Evolutionary conservation across 257 asterid species (phyloP), one percentile per base, ranked within the genome.

Genomic region (Thymus quinquecostatus): DNA sequence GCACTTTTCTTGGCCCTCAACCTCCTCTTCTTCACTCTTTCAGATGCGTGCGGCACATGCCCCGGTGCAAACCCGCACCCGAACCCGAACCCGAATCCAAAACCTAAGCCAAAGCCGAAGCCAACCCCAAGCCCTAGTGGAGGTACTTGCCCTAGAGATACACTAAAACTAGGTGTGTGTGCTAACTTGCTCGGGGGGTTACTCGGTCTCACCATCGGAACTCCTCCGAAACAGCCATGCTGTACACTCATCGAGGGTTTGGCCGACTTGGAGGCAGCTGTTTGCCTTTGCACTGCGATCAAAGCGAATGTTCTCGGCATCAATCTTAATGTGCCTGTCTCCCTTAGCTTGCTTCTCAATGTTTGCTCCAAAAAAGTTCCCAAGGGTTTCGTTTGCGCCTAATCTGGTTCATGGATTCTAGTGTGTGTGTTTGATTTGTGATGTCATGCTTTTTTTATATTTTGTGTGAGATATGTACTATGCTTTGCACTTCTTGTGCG

Each of bases 81-180:
- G 21, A 0, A 21, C 21, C 21, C 21, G 21, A 21, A 21, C 21
- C 34, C 75, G 13, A 54, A 54, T 21, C 59, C 59, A 21, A 56
- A 56, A 21, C 21, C 21, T 21, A 21, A 21, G 38, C 61, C 80
- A 1, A 69, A 55, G 21, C 78, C 72, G 0, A 55, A 45, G 38
- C 77, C 77, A 1, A 21, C 10, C 3, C 47, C 47, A 34, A 59
- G 56, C 6, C 72, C 50, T 48, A 36, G 72, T 68, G 57, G 54
- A 36, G 78, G 73, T 50, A 45, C 40, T 27, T 76, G 80, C 56
- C 80, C 80, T 2, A 69, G 33, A 56, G 80, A 76, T 21, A 28
- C 80, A 58, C 80, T 76, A 8, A 76, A 76, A 69, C 56, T 76
- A 60, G 80, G 75, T 21, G 80, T 69, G 9, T 76, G 80, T 47